Evolutionary conservation across 2,329 filamentous ascomycete species (phyloP).

Genomic region (Talaromyces sp.): DNA sequence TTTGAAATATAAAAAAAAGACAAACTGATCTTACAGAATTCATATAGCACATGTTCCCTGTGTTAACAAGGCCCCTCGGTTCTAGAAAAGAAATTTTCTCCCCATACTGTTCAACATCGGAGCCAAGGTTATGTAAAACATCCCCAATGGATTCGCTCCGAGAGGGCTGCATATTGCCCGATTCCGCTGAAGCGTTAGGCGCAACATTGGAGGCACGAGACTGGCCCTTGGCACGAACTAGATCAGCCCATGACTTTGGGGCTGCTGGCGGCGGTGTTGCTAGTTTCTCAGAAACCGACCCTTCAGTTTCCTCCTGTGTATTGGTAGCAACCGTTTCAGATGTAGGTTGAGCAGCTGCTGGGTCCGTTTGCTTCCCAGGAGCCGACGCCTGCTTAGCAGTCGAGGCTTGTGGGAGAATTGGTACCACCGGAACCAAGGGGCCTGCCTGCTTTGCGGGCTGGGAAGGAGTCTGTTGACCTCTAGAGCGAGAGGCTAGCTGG

Average conservation of each 20-base stretch:
- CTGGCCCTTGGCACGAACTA: constrained; percentile 52
- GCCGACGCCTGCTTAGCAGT: constrained; percentile 24
- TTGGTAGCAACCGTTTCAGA: background rate
- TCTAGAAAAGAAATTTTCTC: constrained; percentile 77
- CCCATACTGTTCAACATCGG: constrained; percentile 52
- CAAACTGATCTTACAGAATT: constrained; percentile 75
- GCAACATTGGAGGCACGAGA: constrained; percentile 24
- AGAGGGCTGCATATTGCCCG: constrained; percentile 38
- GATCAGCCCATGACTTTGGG: constrained; percentile 65
- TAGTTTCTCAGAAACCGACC: constrained; percentile 23
- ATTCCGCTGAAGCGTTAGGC: constrained; percentile 19
- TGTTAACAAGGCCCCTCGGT: constrained; percentile 89
- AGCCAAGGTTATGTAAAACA: constrained; percentile 67
- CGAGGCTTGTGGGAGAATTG: constrained; percentile 35
- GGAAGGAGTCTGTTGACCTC: constrained; percentile 26
- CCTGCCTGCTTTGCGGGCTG: constrained; percentile 31
- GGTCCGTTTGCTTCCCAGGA: constrained; percentile 25
- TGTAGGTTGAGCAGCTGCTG: constrained; percentile 25
- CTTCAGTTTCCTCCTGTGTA: constrained; percentile 3
- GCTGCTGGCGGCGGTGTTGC: constrained; percentile 40
- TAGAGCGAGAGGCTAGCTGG: constrained; percentile 22
- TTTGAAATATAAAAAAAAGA: background rate
- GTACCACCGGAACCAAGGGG: constrained; percentile 48
- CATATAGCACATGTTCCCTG: constrained; percentile 99
- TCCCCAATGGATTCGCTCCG: constrained; percentile 66